Percentiles rank a stretch among this genome's conserved stretches.
Evolutionary conservation across 164 flowering plant species (phyloP).

Genomic region (Sedum album): DNA sequence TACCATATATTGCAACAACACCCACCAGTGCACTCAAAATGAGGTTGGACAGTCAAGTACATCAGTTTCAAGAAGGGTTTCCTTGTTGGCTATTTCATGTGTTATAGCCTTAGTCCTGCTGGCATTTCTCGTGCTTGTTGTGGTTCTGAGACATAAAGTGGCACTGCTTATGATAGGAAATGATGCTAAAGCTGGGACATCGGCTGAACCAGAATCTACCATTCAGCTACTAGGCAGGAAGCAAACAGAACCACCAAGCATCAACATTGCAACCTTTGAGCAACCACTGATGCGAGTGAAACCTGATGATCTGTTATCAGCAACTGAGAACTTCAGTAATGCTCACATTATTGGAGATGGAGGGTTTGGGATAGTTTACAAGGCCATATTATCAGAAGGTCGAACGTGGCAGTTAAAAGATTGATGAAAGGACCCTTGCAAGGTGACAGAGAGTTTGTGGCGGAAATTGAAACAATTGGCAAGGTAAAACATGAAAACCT

Average conservation of each 20-base stretch:
- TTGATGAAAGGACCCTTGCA: slow-evolving; percentile 40
- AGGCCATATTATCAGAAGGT: slow-evolving; percentile 44
- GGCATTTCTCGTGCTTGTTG: slow-evolving; percentile 21
- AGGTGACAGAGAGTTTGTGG: slow-evolving; percentile 56
- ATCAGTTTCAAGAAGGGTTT: slow-evolving; percentile 19
- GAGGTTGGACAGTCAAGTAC: not conserved
- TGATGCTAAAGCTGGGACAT: slow-evolving; percentile 12
- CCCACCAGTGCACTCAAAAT: slow-evolving; percentile 17
- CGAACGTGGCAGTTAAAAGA: slow-evolving; percentile 48
- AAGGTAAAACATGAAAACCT: slow-evolving; percentile 57
- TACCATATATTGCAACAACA: slow-evolving; percentile 28
- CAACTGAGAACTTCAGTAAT: too few relatives aligned
- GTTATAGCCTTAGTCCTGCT: slow-evolving; percentile 22
- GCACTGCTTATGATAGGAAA: not conserved
- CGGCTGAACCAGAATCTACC: too few relatives aligned
- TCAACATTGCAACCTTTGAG: too few relatives aligned
- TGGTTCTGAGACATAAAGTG: slow-evolving; percentile 20
- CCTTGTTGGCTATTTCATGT: slow-evolving; percentile 27
- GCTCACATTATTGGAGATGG: too few relatives aligned
- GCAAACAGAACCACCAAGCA: slow-evolving; percentile 43
- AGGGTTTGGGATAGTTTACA: too few relatives aligned
- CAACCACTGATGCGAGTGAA: slow-evolving; percentile 35
- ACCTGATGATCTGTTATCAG: slow-evolving; percentile 36
- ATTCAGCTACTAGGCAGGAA: slow-evolving; percentile 33
- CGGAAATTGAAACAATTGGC: slow-evolving; percentile 64